Conservation (phyloP, 2,329 filamentous ascomycete species). For the Zymoseptoria passerinii region DNA sequence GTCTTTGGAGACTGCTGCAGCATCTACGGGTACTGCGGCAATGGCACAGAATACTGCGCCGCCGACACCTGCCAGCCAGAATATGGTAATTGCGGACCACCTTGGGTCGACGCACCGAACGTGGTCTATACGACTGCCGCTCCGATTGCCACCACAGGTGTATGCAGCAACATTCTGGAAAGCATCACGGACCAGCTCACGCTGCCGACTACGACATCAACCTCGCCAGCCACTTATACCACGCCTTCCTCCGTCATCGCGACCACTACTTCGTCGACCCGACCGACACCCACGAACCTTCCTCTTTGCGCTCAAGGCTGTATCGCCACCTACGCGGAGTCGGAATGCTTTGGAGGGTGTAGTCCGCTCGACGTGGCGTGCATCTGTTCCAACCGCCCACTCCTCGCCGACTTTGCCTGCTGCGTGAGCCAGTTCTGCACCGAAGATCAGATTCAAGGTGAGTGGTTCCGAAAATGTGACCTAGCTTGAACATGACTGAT, state of each 20-base stretch:
- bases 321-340: slow-evolving; percentile 23
- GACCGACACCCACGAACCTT: slow-evolving; percentile 14
- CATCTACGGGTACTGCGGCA: neutral
- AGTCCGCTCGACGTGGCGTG: slow-evolving; percentile 33
- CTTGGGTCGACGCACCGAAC: neutral
- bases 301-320: slow-evolving; percentile 29
- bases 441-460: neutral
- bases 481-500: neutral
- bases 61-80: neutral
- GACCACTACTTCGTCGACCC: neutral
- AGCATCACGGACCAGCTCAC: neutral
- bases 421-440: slow-evolving; percentile 33
- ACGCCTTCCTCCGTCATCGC: neutral
- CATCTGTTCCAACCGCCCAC: slow-evolving; percentile 33
- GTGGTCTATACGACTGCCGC: neutral
- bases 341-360: slow-evolving; percentile 30
- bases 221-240: neutral
- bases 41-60: neutral
- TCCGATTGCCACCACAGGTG: neutral
- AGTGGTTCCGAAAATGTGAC: neutral
- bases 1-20: neutral
- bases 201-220: neutral
- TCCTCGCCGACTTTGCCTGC: slow-evolving; percentile 34
- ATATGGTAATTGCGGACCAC: neutral
- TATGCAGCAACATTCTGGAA: neutral